Evolutionary conservation across 306 rosid genomes (phyloP), one percentile per base, ranked within the genome.

Genomic region (Ochetophila trinervis): DNA sequence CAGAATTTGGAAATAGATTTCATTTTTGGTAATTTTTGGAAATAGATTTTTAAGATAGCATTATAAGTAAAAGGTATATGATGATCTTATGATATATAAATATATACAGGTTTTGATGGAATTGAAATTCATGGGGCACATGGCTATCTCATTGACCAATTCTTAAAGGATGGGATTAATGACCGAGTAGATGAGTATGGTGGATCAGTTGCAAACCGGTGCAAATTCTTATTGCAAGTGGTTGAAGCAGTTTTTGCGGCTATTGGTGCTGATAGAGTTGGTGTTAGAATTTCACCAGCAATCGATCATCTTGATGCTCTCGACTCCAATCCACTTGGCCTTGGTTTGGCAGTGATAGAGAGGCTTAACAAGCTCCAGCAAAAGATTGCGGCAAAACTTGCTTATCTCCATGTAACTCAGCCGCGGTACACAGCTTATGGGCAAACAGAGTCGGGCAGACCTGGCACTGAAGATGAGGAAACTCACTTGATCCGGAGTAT

Each of bases 51-150:
- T 32, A 13, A 56, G 8, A 2, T 10, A 40, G 45, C 45, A 40
- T 40, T 40, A 40, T 8, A 40, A 40, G 45, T 19, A 16, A 50
- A n/a, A 7, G 8, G 8, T 50, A 19, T 19, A 1, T 18, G 10
- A 50, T 50, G 23, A 50, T 50, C 54, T 50, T 18, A 17, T 49
- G 18, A 14, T 19, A 49, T n/a, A n/a, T n/a, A 27, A 27, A 27
- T 22, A 22, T 12, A 51, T 40, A 11, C 78, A 92, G 98, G 98
- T 71, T 93, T 93, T 63, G 94, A 93, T 67, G 98, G 97, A 62
- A 81, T 93, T 37, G 97, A 93, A 79, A 83, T 93, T 74, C 98
- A 93, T 52, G 87, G 89, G 24, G 98, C 97, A 17, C 98, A 89
- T 21, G 97, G 98, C 44, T 93, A 93, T 61, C 91, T 89, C 40